A percentile compares a stretch with the other conserved stretches of the same genome.
These are phyloP conservation scores for Scorias spongiosa DNA, from an alignment of 2,329 filamentous ascomycete genomes.

Conservation along the genomic window DNA sequence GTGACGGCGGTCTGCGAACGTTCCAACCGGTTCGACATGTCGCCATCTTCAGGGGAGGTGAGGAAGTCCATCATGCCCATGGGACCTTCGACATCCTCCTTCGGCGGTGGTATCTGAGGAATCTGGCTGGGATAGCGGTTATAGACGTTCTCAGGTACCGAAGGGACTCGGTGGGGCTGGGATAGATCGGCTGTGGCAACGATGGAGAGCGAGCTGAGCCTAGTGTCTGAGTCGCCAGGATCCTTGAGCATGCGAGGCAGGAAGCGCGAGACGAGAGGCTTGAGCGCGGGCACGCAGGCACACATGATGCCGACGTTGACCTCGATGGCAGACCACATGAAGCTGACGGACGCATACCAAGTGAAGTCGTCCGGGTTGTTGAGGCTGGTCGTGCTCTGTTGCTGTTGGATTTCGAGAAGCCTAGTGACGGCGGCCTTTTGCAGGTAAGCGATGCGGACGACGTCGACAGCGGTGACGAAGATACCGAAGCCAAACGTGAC, in stretches of 20 bases:
- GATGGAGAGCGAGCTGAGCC: constrained; percentile 11
- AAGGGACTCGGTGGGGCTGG: constrained; percentile 12
- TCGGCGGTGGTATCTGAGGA: neutral
- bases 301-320: constrained; percentile 83
- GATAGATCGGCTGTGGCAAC: constrained; percentile 8
- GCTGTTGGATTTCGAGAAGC: constrained; percentile 25
- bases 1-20: constrained; percentile 24
- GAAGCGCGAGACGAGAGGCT: constrained; percentile 60
- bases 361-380: constrained; percentile 35
- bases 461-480: constrained; percentile 77
- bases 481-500: constrained; percentile 75
- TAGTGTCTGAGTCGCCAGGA: constrained; percentile 21
- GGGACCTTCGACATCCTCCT: constrained; percentile 6
- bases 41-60: constrained; percentile 27
- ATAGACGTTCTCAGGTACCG: constrained; percentile 4
- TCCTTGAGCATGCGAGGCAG: constrained; percentile 42
- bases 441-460: constrained; percentile 78
- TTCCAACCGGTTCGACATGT: constrained; percentile 16
- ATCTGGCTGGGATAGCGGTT: neutral
- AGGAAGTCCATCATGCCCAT: constrained; percentile 40
- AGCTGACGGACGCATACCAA: constrained; percentile 64
- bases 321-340: constrained; percentile 91
- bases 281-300: constrained; percentile 81
- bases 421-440: constrained; percentile 49
- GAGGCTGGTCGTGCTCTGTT: constrained; percentile 19